Evolutionary conservation across 2,329 filamentous ascomycete species (phyloP), one percentile per base, ranked within the genome.

Genomic region (Lasiodiplodia theobromae): DNA sequence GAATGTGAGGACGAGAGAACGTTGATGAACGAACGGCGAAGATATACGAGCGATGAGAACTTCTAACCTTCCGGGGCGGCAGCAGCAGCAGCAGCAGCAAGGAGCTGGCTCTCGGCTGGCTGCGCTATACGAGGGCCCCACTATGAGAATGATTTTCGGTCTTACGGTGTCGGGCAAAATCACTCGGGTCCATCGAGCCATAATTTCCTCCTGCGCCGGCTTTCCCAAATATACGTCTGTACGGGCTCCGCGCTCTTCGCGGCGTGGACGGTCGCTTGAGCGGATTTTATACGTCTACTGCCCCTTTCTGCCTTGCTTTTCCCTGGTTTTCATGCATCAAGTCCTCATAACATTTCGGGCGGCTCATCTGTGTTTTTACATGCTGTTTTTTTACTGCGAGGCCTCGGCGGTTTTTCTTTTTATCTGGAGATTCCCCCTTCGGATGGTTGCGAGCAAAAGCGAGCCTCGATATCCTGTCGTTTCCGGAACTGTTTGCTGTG

Each of bases 1-100:
- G 76, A 23, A 71, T 71, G 70, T 71, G 58, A 71, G 54, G 56
- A 40, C 21, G 25, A 52, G 60, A 52, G 31, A 44, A 38, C 44
- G 47, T 34, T 62, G 47, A 68, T 34, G 66, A 68, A 51, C 47
- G 53, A 58, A 68, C 23, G 66, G 66, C 65, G 66, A 62, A 56
- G 31, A 38, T 51, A 38, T 52, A 68, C 23, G 66, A 68, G 66
- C 66, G 66, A 68, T 54, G 66, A 68, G 47, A 31, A 51, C 40
- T 47, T 57, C 53, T 64, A 51, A 67, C 53, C 40, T 51, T 58
- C 25, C 16, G 65, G 38, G 37, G 63, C 37, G 44, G 65, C 52
- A 57, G 52, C 64, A 49, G 64, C 37, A 56, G 65, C 53, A 67
- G 53, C 65, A 51, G 65, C 53, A 51, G 38, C 65, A 51, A 67